These are phyloP conservation scores for Ophiostoma tasmaniense DNA, from an alignment of 2,329 filamentous ascomycete genomes.

Conservation along the genomic window DNA sequence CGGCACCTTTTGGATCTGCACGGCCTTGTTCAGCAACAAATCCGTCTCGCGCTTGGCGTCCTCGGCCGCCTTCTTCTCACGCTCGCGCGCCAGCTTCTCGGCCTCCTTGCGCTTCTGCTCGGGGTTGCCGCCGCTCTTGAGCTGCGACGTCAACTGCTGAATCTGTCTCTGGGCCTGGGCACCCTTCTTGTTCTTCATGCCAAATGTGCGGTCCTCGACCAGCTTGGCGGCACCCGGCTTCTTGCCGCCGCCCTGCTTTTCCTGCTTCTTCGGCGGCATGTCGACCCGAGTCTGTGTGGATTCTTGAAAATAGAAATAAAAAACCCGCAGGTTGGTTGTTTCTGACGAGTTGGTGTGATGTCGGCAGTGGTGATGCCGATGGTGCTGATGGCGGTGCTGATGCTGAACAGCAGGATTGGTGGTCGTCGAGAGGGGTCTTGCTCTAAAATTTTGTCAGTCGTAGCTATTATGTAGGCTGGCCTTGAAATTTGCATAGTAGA, in stretches of 20 bases:
- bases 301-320: not conserved
- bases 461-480: not conserved
- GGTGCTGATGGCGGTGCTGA: not conserved
- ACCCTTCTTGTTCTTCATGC: conserved; percentile 99
- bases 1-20: conserved; percentile 93
- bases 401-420: not conserved
- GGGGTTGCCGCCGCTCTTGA: conserved; percentile 64
- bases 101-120: conserved; percentile 77
- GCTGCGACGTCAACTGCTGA: conserved; percentile 67
- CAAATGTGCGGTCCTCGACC: conserved; percentile 94
- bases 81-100: conserved; percentile 60
- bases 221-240: conserved; percentile 48
- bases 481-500: conserved; percentile 7
- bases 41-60: conserved; percentile 71
- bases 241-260: conserved; percentile 45
- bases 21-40: conserved; percentile 78
- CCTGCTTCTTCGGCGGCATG: conserved; percentile 58
- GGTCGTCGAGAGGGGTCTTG: conserved; percentile 6
- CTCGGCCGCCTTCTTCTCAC: conserved; percentile 87
- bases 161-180: conserved; percentile 84
- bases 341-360: too few species aligned
- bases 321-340: not conserved
- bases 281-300: conserved; percentile 39
- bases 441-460: conserved; percentile 8
- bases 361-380: not conserved